These are phyloP conservation scores for Madurella mycetomatis DNA, from an alignment of 2,329 filamentous ascomycete genomes.

Conservation along the genomic window DNA sequence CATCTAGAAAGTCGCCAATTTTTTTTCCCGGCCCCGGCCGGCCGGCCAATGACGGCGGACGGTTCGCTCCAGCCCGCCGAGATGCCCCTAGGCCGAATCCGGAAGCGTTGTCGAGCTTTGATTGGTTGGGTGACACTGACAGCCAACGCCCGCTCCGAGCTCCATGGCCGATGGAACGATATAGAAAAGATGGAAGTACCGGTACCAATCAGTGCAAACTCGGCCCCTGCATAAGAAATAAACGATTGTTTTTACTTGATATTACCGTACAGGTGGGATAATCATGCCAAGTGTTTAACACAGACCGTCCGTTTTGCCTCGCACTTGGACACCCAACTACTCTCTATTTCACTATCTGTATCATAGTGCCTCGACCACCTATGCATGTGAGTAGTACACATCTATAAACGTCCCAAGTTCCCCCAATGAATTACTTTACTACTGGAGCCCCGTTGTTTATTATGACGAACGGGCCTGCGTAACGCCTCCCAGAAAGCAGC, in stretches of 20 bases:
- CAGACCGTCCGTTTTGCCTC: no score
- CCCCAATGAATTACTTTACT: neutral
- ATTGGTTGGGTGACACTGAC: constrained; percentile 4
- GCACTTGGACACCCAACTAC: no score
- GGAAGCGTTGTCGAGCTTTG: neutral
- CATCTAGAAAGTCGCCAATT: constrained; percentile 32
- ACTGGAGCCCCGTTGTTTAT: neutral
- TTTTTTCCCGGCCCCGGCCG: constrained; percentile 24
- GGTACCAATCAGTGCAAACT: no score
- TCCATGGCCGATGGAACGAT: neutral
- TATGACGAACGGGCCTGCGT: neutral
- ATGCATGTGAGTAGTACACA: neutral
- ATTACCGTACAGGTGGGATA: no score
- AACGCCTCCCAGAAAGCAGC: neutral
- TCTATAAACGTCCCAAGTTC: neutral
- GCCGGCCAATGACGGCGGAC: constrained; percentile 16
- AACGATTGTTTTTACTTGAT: no score
- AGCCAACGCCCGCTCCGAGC: neutral
- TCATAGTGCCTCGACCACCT: neutral
- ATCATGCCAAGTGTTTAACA: no score
- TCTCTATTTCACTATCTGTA: neutral
- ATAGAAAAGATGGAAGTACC: no score
- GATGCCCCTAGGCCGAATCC: neutral
- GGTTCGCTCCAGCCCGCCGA: constrained; percentile 23
- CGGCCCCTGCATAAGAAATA: no score